Evolutionary conservation across 1,284 basidiomycete genomes (phyloP).

Genomic region (Cutaneotrichosporon spelunceum): DNA sequence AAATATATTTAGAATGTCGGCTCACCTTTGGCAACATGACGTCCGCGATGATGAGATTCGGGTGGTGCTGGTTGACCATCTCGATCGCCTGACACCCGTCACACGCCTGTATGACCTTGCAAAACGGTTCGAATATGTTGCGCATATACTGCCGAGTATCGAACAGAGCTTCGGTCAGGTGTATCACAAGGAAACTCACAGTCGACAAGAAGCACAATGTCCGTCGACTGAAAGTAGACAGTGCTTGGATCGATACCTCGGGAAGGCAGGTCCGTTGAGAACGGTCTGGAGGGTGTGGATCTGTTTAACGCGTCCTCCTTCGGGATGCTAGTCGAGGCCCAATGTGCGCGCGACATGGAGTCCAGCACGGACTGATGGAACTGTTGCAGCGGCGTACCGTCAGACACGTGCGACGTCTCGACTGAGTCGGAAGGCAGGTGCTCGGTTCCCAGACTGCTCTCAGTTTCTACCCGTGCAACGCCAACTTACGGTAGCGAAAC

Average conservation of each 20-base stretch:
- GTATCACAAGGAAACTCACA: slow-evolving; percentile 24
- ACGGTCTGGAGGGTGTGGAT: background rate
- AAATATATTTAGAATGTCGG: background rate
- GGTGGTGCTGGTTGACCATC: slow-evolving; percentile 29
- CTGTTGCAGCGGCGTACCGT: slow-evolving; percentile 1
- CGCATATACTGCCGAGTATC: slow-evolving; percentile 45
- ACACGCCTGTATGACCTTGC: slow-evolving; percentile 49
- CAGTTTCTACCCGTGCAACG: background rate
- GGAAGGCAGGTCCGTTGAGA: background rate
- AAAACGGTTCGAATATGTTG: slow-evolving; percentile 48
- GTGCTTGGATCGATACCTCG: slow-evolving; percentile 41
- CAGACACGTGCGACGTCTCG: slow-evolving; percentile 14
- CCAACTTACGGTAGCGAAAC: slow-evolving; percentile 38
- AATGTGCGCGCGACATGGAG: background rate
- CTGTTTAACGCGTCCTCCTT: background rate
- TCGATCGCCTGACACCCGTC: slow-evolving; percentile 51
- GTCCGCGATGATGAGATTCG: slow-evolving; percentile 51
- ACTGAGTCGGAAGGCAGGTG: slow-evolving; percentile 44
- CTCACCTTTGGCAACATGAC: slow-evolving; percentile 49
- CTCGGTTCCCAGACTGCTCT: slow-evolving; percentile 33
- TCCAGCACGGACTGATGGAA: slow-evolving; percentile 1
- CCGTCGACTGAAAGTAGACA: slow-evolving; percentile 44
- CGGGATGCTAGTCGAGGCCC: background rate
- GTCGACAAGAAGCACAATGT: slow-evolving; percentile 48
- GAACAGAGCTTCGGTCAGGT: slow-evolving; percentile 26